phyloP scores from a whole-genome alignment of 176 grass and related monocot species.

The Neostapfia colusana region DNA sequence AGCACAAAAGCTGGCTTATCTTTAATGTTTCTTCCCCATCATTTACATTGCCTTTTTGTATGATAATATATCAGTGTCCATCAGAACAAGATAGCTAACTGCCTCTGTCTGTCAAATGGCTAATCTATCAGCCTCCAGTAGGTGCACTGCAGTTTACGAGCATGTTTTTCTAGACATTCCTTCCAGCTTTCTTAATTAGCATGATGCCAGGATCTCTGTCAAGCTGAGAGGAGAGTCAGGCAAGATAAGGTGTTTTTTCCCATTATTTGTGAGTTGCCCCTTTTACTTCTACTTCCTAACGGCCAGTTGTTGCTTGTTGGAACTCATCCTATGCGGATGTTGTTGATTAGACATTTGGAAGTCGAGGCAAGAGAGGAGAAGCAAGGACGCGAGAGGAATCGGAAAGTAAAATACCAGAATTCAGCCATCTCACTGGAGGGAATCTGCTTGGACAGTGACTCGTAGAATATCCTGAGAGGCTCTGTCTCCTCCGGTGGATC shows the following conservation, averaged over 20 bases:
- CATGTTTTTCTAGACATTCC: too few relatives aligned
- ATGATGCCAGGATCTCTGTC: too few relatives aligned
- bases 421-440: slow-evolving; percentile 93
- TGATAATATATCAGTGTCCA: background rate
- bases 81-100: too few relatives aligned
- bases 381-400: background rate
- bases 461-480: slow-evolving; percentile 93
- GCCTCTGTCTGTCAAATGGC: too few relatives aligned
- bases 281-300: background rate
- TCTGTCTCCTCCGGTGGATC: slow-evolving; percentile 93
- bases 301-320: background rate
- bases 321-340: background rate
- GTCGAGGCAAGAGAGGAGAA: background rate
- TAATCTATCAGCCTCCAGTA: background rate
- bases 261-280: too few relatives aligned
- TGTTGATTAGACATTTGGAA: background rate
- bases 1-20: background rate
- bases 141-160: too few relatives aligned
- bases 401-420: slow-evolving; percentile 53
- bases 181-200: too few relatives aligned
- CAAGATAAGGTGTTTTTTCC: too few relatives aligned
- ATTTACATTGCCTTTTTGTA: background rate
- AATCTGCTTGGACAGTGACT: slow-evolving; percentile 86
- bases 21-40: background rate
- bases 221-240: too few relatives aligned